phyloP scores from a whole-genome alignment of 2,329 filamentous ascomycete genomes.

The Fusarium pseudoanthophilum region DNA sequence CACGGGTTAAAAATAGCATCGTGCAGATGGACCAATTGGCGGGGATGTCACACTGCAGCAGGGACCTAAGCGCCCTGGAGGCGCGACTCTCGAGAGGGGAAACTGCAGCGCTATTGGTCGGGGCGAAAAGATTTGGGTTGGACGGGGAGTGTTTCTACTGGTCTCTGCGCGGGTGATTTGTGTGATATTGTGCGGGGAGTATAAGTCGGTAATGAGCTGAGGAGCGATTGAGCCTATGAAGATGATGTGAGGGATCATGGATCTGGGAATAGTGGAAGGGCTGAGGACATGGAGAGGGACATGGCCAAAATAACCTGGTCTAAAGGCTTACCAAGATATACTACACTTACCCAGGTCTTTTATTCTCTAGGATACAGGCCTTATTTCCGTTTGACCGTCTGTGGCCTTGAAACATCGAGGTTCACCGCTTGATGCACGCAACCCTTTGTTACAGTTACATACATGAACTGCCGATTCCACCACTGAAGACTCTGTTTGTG shows the following conservation, averaged over 20 bases:
- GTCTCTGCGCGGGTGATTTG: conserved; percentile 27
- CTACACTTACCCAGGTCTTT: not conserved
- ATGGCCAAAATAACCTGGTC: not conserved
- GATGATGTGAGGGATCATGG: not conserved
- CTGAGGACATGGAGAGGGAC: not conserved
- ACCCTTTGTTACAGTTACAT: conserved; percentile 20
- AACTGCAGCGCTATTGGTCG: conserved; percentile 13
- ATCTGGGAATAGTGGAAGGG: not conserved
- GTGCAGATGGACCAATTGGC: conserved; percentile 42
- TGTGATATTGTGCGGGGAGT: conserved; percentile 25
- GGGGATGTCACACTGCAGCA: conserved; percentile 48
- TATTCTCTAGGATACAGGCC: not conserved
- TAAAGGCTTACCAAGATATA: not conserved
- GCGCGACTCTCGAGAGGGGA: conserved; percentile 35
- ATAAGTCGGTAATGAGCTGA: conserved; percentile 15
- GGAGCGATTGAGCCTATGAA: not conserved
- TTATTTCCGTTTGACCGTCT: conserved; percentile 8
- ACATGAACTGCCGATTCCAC: conserved; percentile 20
- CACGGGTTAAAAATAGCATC: conserved; percentile 39
- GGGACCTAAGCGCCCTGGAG: conserved; percentile 35
- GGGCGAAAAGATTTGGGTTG: conserved; percentile 8
- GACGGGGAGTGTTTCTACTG: conserved; percentile 25
- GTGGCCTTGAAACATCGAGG: conserved; percentile 9
- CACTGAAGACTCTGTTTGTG: not conserved
- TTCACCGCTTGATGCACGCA: conserved; percentile 33